A percentile compares a stretch with the other conserved stretches of the same genome.
phyloP scores from a whole-genome alignment of 2,329 filamentous ascomycete species.

The Pseudovirgaria hyperparasitica region DNA sequence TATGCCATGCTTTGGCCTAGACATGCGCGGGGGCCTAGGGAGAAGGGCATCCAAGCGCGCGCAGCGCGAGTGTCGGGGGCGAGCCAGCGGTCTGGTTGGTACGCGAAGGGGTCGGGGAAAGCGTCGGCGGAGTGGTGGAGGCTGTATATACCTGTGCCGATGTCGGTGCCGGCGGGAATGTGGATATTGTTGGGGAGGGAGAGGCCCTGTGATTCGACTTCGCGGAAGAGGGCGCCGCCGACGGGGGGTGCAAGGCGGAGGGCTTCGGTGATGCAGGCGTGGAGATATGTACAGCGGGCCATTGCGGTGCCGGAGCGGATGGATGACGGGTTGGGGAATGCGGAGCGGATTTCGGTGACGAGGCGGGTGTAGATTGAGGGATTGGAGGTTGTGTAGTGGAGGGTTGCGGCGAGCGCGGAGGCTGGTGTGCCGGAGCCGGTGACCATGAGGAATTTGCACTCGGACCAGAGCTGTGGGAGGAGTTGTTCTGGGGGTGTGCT shows the following conservation, averaged over 20 bases:
- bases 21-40: slow-evolving; percentile 3
- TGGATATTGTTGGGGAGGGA: not conserved
- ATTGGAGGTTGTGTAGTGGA: too few relatives aligned
- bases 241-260: slow-evolving; percentile 1
- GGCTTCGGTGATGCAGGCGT: not conserved
- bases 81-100: slow-evolving; percentile 4
- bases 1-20: slow-evolving; percentile 4
- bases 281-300: not conserved
- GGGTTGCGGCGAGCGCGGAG: not conserved
- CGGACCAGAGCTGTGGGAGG: slow-evolving; percentile 1
- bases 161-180: slow-evolving; percentile 1
- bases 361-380: too few relatives aligned
- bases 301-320: not conserved
- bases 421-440: slow-evolving; percentile 12
- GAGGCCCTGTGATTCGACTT: not conserved
- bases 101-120: slow-evolving; percentile 4
- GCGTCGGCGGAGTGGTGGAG: slow-evolving; percentile 1
- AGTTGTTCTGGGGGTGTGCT: not conserved
- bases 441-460: slow-evolving; percentile 15
- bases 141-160: not conserved
- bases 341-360: not conserved
- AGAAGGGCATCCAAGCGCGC: slow-evolving; percentile 5
- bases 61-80: too few relatives aligned
- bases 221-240: not conserved
- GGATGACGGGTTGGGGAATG: not conserved